Evolutionary conservation across 2,329 filamentous ascomycete genomes (phyloP).

Genomic region (Phialophora expanda): DNA sequence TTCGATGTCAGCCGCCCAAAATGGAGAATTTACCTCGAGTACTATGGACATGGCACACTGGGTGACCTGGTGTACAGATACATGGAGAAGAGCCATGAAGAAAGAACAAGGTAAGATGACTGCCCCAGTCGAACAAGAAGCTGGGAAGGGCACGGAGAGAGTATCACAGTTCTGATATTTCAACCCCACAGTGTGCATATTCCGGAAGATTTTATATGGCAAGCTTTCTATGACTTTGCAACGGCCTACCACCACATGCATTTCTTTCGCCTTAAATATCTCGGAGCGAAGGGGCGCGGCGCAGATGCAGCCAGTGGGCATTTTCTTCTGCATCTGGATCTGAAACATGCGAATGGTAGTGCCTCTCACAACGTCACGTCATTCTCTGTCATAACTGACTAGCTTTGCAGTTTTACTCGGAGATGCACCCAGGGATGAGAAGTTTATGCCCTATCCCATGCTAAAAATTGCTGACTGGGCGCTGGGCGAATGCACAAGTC

Average conservation of each 20-base stretch:
- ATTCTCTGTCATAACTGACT: background rate
- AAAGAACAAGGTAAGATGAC: background rate
- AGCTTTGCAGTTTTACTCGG: slow-evolving; percentile 27
- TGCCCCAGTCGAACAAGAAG: background rate
- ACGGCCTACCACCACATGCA: slow-evolving; percentile 29
- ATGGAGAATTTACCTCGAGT: slow-evolving; percentile 33
- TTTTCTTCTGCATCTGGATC: slow-evolving; percentile 30
- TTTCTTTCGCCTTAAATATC: slow-evolving; percentile 13
- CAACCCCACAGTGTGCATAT: slow-evolving; percentile 19
- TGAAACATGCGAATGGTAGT: slow-evolving; percentile 34
- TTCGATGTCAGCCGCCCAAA: slow-evolving; percentile 16
- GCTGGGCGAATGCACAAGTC: slow-evolving; percentile 28
- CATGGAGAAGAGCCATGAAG: slow-evolving; percentile 4
- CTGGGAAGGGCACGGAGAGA: background rate
- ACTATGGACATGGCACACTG: slow-evolving; percentile 26
- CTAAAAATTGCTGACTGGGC: slow-evolving; percentile 33
- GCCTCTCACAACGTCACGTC: background rate
- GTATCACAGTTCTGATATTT: background rate
- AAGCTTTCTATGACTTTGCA: slow-evolving; percentile 29
- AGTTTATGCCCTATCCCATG: slow-evolving; percentile 26
- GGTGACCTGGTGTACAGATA: slow-evolving; percentile 23
- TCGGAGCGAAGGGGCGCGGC: background rate
- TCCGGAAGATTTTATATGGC: slow-evolving; percentile 35
- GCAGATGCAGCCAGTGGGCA: slow-evolving; percentile 18
- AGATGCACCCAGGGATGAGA: slow-evolving; percentile 11